Evolutionary conservation across 2,329 filamentous ascomycete species (phyloP).

Genomic region (Xylariaceae sp.): DNA sequence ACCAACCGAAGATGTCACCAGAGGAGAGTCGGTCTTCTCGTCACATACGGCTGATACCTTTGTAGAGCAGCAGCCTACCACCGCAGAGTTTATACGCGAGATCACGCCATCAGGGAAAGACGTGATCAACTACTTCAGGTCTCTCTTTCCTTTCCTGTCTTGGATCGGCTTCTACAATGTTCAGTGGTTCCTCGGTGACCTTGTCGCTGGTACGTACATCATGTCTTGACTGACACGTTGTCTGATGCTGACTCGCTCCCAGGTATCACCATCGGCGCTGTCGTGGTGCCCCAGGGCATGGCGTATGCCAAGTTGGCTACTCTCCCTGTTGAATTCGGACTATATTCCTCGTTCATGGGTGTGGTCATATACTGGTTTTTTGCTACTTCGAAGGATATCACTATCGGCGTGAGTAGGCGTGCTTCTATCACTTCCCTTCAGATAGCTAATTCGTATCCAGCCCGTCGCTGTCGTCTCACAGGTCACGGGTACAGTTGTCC

Average conservation of each 20-base stretch:
- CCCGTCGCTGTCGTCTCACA: constrained; percentile 95
- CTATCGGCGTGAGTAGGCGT: constrained; percentile 69
- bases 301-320: constrained; percentile 84
- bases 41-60: constrained; percentile 70
- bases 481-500: constrained; percentile 77
- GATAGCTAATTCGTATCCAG: constrained; percentile 34
- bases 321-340: constrained; percentile 75
- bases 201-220: constrained; percentile 69
- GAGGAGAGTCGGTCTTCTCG: constrained; percentile 77
- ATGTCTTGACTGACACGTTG: neutral
- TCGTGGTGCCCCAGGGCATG: constrained; percentile 94
- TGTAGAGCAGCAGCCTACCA: constrained; percentile 75
- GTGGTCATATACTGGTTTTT: constrained; percentile 97
- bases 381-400: constrained; percentile 97
- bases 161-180: constrained; percentile 89
- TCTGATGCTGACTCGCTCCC: constrained; percentile 8
- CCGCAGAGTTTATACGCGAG: constrained; percentile 65
- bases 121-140: constrained; percentile 57
- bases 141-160: constrained; percentile 80
- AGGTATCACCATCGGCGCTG: constrained; percentile 54
- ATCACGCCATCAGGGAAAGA: constrained; percentile 56
- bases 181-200: constrained; percentile 83
- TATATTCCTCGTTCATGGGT: constrained; percentile 96
- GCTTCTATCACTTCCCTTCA: constrained; percentile 3
- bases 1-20: constrained; percentile 57